phyloP scores from a whole-genome alignment of 2,329 filamentous ascomycete genomes.

The Hortaea sp. region DNA sequence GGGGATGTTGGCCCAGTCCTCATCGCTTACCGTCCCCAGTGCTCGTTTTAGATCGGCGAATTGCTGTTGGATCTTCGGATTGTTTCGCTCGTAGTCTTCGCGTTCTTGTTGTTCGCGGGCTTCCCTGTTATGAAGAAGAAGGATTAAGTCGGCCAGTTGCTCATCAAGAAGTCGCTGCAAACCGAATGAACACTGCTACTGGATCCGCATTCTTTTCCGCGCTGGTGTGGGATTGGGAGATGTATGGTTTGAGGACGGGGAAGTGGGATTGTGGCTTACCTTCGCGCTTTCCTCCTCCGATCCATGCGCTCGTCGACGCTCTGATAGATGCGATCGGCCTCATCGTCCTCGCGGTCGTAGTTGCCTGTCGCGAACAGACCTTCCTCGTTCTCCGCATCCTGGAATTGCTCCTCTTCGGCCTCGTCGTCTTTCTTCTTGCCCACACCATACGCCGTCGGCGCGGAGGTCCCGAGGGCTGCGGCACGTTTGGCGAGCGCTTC shows the following conservation, averaged over 20 bases:
- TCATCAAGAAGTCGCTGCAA: constrained; percentile 41
- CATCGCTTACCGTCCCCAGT: constrained; percentile 77
- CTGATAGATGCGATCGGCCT: constrained; percentile 91
- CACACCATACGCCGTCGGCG: constrained; percentile 63
- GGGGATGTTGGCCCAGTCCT: constrained; percentile 91
- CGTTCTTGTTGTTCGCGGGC: constrained; percentile 81
- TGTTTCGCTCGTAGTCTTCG: constrained; percentile 93
- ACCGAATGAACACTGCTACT: constrained; percentile 19
- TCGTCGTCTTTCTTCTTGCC: constrained; percentile 59
- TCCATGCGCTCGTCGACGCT: constrained; percentile 98
- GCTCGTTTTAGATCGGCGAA: constrained; percentile 93
- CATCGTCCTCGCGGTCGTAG: constrained; percentile 95
- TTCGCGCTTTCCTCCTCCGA: constrained; percentile 70
- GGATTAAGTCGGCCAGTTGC: constrained; percentile 67
- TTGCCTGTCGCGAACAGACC: constrained; percentile 90
- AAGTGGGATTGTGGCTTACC: constrained; percentile 50
- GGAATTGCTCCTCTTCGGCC: constrained; percentile 71
- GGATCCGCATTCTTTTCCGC: background rate
- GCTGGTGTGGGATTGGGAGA: constrained; percentile 11
- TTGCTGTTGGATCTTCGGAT: constrained; percentile 96
- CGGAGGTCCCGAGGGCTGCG: constrained; percentile 64
- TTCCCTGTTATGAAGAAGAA: constrained; percentile 56
- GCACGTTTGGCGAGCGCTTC: constrained; percentile 92
- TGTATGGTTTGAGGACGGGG: constrained; percentile 9
- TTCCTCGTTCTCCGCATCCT: constrained; percentile 94